Evolutionary conservation across 1,284 basidiomycete genomes (phyloP).

Genomic region (Taiwanofungus camphoratus): DNA sequence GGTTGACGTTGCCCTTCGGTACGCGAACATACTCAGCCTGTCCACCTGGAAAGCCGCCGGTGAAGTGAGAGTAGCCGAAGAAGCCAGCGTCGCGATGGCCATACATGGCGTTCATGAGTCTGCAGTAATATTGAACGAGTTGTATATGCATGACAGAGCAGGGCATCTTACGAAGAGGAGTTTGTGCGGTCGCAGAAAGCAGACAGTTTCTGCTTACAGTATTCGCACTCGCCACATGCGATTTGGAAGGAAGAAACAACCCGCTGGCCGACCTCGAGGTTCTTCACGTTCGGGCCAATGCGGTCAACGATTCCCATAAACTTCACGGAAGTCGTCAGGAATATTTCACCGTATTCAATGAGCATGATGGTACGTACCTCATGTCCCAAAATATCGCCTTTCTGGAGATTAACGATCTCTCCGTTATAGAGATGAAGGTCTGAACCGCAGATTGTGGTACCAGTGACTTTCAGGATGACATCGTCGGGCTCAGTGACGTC

Average conservation of each 20-base stretch:
- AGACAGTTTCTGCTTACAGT: slow-evolving; percentile 68
- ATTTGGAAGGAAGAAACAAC: slow-evolving; percentile 78
- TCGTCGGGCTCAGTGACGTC: slow-evolving; percentile 65
- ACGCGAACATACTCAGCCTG: slow-evolving; percentile 69
- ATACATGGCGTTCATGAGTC: slow-evolving; percentile 61
- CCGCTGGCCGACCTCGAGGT: slow-evolving; percentile 56
- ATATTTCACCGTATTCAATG: too few relatives aligned
- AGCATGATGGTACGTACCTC: slow-evolving; percentile 36
- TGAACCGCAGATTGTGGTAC: slow-evolving; percentile 64
- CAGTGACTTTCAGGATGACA: slow-evolving; percentile 63
- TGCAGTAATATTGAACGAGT: slow-evolving; percentile 16
- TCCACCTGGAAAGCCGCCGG: slow-evolving; percentile 70
- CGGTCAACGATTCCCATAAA: slow-evolving; percentile 69
- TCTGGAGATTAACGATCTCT: slow-evolving; percentile 59
- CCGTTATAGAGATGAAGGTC: slow-evolving; percentile 68
- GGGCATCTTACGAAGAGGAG: slow-evolving; percentile 46
- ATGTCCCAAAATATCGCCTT: slow-evolving; percentile 75
- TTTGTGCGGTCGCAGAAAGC: slow-evolving; percentile 74
- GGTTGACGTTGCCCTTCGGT: slow-evolving; percentile 67
- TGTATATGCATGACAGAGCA: neutral
- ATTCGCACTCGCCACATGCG: slow-evolving; percentile 70
- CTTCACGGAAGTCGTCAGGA: slow-evolving; percentile 25
- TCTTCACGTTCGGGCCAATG: slow-evolving; percentile 57
- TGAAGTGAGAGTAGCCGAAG: slow-evolving; percentile 72
- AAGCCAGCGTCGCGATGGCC: slow-evolving; percentile 67